Conservation (phyloP, 805 yeast genomes). For the Candida rishiriensis region DNA sequence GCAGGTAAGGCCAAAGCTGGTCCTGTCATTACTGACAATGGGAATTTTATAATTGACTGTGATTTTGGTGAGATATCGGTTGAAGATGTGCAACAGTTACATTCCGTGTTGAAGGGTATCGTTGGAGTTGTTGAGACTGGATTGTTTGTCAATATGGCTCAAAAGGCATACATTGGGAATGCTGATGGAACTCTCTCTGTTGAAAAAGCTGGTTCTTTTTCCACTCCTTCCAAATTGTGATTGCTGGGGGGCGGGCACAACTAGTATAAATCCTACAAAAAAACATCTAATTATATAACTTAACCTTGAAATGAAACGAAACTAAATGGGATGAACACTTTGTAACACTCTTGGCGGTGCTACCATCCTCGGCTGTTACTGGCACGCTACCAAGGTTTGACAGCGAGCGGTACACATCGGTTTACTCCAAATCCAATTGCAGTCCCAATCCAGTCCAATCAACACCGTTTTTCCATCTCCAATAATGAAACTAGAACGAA, state of each 20-base stretch:
- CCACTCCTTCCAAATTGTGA: constrained; percentile 4
- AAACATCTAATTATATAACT: no score
- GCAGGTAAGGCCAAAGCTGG: constrained; percentile 95
- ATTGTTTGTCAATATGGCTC: constrained; percentile 69
- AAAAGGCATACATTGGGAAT: constrained; percentile 85
- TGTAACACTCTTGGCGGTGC: no score
- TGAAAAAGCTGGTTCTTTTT: constrained; percentile 3
- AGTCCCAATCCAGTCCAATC: no score
- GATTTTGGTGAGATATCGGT: constrained; percentile 74
- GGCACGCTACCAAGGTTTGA: no score
- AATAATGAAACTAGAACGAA: neutral
- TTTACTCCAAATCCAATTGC: no score
- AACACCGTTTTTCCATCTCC: neutral
- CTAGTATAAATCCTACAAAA: no score
- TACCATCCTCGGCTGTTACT: no score
- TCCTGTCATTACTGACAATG: constrained; percentile 93
- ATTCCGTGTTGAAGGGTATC: constrained; percentile 59
- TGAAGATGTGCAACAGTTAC: constrained; percentile 43
- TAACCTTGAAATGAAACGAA: no score
- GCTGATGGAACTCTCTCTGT: constrained; percentile 49
- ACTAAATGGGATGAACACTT: no score
- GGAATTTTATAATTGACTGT: constrained; percentile 89
- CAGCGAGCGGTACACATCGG: no score
- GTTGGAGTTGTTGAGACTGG: constrained; percentile 98
- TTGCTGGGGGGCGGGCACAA: no score